Evolutionary conservation across 495 filamentous ascomycete species (phyloP).

Genomic region (Xylaria sp.): DNA sequence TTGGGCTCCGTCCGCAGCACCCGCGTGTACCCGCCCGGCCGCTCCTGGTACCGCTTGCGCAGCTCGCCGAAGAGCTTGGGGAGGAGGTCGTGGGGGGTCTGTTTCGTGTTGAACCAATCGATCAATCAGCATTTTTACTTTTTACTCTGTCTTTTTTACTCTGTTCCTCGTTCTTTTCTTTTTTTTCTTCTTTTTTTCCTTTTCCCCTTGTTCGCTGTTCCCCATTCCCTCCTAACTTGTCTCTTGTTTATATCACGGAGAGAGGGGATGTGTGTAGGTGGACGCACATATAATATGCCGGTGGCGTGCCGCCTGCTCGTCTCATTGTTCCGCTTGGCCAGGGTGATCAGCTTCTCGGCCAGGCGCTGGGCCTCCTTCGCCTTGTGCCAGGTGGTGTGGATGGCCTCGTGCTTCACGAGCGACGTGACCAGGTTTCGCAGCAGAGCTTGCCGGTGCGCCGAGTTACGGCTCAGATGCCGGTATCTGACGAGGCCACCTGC

Average conservation of each 20-base stretch:
- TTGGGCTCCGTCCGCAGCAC: constrained; percentile 84
- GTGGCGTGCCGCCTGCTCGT: constrained; percentile 70
- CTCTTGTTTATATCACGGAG: no score
- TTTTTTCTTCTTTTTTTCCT: not conserved
- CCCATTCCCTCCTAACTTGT: no score
- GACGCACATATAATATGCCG: constrained; percentile 82
- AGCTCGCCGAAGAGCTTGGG: constrained; percentile 89
- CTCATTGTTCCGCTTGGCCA: constrained; percentile 90
- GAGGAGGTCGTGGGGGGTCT: constrained; percentile 68
- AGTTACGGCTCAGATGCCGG: constrained; percentile 82
- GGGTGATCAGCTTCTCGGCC: constrained; percentile 91
- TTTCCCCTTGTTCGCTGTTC: no score
- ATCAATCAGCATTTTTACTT: no score
- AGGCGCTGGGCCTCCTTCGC: constrained; percentile 95
- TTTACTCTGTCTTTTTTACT: not conserved
- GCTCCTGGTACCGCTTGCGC: constrained; percentile 76
- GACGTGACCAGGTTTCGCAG: constrained; percentile 96
- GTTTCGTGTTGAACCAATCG: no score
- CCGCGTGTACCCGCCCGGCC: constrained; percentile 92
- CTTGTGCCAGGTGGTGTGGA: constrained; percentile 93
- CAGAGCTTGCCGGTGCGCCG: constrained; percentile 87
- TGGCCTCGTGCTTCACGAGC: constrained; percentile 90
- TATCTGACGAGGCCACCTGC: constrained; percentile 84
- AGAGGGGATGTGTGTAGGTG: not conserved
- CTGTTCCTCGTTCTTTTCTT: not conserved